A percentile compares a stretch with the other conserved stretches of the same genome.
Conservation (phyloP, 306 rosid species). For the Prosopis cineraria region DNA sequence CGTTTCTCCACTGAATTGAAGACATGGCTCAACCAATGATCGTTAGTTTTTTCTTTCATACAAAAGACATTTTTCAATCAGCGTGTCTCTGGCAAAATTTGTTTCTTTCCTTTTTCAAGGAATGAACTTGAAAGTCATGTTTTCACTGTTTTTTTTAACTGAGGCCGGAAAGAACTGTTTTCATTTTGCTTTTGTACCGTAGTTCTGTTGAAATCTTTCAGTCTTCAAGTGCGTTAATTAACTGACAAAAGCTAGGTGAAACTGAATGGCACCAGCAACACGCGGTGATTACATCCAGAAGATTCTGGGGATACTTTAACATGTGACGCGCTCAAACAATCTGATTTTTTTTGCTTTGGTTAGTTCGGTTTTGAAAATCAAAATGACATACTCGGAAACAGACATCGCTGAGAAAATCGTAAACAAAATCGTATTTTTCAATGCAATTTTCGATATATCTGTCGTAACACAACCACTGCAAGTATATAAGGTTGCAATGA, state of each 20-base stretch:
- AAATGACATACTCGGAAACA: background rate
- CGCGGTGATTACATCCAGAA: background rate
- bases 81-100: background rate
- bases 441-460: background rate
- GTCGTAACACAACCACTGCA: background rate
- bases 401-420: background rate
- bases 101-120: background rate
- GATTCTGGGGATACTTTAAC: background rate
- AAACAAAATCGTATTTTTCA: background rate
- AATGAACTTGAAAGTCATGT: background rate
- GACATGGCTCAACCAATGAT: background rate
- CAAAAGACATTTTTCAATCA: background rate
- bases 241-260: constrained; percentile 14
- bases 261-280: too few species aligned
- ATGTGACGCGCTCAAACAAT: constrained; percentile 7
- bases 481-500: background rate
- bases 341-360: background rate
- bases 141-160: background rate
- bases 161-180: background rate
- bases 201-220: background rate
- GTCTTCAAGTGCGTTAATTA: constrained; percentile 21
- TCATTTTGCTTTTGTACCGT: background rate
- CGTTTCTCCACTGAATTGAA: background rate
- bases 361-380: background rate
- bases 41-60: background rate